Conservation (phyloP, 306 rosid species). For the Dalbergia cochinchinensis region DNA sequence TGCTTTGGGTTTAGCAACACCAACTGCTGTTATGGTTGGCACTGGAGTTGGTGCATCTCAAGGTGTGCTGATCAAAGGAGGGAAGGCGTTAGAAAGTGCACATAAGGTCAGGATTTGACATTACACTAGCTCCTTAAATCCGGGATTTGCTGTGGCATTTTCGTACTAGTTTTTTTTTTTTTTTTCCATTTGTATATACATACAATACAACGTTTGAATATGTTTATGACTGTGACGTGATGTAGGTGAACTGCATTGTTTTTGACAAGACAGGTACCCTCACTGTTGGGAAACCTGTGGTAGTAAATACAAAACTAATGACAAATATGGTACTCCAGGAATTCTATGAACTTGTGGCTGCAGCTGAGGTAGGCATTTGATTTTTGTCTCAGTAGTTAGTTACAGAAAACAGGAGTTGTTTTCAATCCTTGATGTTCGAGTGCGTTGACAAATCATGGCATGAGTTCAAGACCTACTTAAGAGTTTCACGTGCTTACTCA, state of each 20-base stretch:
- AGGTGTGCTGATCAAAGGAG: slow-evolving; percentile 86
- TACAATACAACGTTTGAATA: neutral
- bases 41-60: slow-evolving; percentile 90
- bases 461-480: too few species aligned
- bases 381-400: neutral
- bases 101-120: slow-evolving; percentile 64
- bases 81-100: slow-evolving; percentile 80
- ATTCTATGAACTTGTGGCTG: slow-evolving; percentile 72
- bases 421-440: too few species aligned
- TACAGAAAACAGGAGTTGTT: too few species aligned
- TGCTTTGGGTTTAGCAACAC: slow-evolving; percentile 91
- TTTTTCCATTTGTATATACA: neutral
- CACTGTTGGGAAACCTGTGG: slow-evolving; percentile 77
- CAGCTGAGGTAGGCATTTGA: slow-evolving; percentile 66
- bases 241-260: slow-evolving; percentile 77
- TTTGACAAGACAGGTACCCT: slow-evolving; percentile 91
- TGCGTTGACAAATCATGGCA: too few species aligned
- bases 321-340: slow-evolving; percentile 50
- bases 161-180: neutral
- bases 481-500: neutral
- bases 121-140: neutral
- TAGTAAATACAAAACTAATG: slow-evolving; percentile 57
- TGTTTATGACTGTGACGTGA: neutral
- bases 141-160: neutral
- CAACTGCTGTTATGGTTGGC: slow-evolving; percentile 89